Conservation (phyloP, 2,329 filamentous ascomycete genomes). For the Penicillium sp. region DNA sequence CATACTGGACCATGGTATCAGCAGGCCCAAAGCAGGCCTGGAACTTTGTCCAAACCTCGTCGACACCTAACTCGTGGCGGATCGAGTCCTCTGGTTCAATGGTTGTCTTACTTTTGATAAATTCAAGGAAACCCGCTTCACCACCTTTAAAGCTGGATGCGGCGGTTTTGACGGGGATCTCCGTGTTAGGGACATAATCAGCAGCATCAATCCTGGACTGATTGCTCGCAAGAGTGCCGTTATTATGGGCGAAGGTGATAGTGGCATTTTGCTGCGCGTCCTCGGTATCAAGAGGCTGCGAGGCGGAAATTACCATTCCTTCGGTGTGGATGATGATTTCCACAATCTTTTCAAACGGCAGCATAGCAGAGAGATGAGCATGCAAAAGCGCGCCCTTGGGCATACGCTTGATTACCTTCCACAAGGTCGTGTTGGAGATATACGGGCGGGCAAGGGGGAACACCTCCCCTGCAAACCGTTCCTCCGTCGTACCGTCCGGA, state of each 20-base stretch:
- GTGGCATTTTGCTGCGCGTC: neutral
- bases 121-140: neutral
- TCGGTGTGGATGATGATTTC: neutral
- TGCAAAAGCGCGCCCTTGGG: conserved; percentile 72
- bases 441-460: conserved; percentile 79
- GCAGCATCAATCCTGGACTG: neutral
- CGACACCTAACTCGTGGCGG: neutral
- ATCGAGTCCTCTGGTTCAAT: neutral
- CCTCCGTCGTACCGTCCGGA: conserved; percentile 9
- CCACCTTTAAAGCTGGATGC: neutral
- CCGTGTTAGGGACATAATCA: neutral
- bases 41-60: conserved; percentile 1
- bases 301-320: neutral
- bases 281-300: neutral
- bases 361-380: conserved; percentile 84
- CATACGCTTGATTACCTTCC: conserved; percentile 78
- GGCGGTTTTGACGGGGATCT: neutral
- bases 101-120: neutral
- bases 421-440: conserved; percentile 81
- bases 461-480: conserved; percentile 74
- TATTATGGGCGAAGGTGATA: neutral
- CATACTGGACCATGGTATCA: neutral
- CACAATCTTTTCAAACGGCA: conserved; percentile 63
- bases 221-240: neutral
- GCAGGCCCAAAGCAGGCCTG: neutral